Conservation (phyloP, 352 stramenopile genomes). For the Phytophthora fragariaefolia region DNA sequence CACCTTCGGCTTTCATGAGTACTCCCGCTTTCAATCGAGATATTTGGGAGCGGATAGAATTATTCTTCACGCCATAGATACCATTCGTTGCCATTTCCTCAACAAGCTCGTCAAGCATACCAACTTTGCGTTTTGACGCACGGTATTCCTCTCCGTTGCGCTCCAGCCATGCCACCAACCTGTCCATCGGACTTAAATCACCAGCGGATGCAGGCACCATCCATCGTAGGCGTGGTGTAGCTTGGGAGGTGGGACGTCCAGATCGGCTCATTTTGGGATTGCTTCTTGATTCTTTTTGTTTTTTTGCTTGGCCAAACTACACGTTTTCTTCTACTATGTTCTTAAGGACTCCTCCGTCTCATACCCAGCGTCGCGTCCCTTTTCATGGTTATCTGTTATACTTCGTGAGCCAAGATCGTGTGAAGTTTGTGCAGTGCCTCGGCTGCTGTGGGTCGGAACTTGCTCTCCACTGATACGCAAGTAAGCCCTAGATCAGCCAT, state of each 20-base stretch:
- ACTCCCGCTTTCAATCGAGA: conserved; percentile 21
- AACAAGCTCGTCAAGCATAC: conserved; percentile 14
- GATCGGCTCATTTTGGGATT: conserved; percentile 1
- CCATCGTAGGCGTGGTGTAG: conserved; percentile 9
- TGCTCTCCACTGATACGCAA: conserved; percentile 46
- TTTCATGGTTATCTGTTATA: neutral
- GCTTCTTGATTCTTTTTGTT: neutral
- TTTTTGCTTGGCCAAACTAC: neutral
- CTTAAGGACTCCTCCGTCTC: conserved; percentile 1
- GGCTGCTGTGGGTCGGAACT: conserved; percentile 48
- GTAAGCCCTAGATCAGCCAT: conserved; percentile 47
- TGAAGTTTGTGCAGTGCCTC: conserved; percentile 52
- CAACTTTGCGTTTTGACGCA: conserved; percentile 14
- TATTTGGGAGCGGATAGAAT: conserved; percentile 23
- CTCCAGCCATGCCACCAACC: conserved; percentile 24
- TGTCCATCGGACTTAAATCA: conserved; percentile 16
- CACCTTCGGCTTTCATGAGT: conserved; percentile 17
- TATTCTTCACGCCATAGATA: conserved; percentile 18
- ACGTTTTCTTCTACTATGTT: conserved; percentile 1
- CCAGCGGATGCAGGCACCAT: conserved; percentile 7
- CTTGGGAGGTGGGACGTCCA: neutral
- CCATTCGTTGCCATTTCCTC: conserved; percentile 28
- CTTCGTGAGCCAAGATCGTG: conserved; percentile 24
- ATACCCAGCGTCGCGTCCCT: neutral
- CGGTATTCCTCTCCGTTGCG: conserved; percentile 19